Evolutionary conservation across 1,284 basidiomycete species (phyloP).

Genomic region (Farysia itapuensis): DNA sequence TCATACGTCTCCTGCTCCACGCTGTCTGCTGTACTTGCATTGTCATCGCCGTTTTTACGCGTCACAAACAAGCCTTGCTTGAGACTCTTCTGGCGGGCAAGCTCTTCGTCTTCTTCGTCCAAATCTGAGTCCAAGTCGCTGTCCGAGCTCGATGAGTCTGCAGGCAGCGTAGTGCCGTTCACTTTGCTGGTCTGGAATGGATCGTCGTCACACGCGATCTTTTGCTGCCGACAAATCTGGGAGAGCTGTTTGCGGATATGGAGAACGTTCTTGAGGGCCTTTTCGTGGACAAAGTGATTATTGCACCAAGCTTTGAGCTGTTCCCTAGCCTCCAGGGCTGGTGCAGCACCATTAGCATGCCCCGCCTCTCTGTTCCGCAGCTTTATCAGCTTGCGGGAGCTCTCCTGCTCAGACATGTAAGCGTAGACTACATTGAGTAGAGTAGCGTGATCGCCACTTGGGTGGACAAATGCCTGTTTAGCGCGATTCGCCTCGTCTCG

Average conservation of each 20-base stretch:
- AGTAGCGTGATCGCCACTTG: conserved; percentile 54
- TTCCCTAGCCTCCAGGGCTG: conserved; percentile 9
- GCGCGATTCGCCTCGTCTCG: conserved; percentile 61
- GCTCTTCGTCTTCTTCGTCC: conserved; percentile 3
- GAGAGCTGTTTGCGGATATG: conserved; percentile 50
- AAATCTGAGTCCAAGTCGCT: conserved; percentile 1
- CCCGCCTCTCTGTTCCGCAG: conserved; percentile 3
- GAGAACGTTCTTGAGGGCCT: conserved; percentile 45
- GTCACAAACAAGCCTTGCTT: conserved; percentile 17
- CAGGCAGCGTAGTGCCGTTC: background rate
- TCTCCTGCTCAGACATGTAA: conserved; percentile 35
- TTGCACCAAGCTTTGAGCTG: conserved; percentile 62
- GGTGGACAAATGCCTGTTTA: conserved; percentile 37
- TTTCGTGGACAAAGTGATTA: conserved; percentile 48
- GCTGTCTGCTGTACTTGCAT: background rate
- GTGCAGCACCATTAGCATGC: conserved; percentile 5
- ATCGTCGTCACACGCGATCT: conserved; percentile 47
- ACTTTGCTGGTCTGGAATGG: background rate
- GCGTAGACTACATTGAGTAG: conserved; percentile 56
- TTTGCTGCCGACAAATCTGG: conserved; percentile 43
- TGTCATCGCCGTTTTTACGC: conserved; percentile 3
- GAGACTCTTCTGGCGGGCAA: background rate
- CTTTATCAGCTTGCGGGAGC: conserved; percentile 2
- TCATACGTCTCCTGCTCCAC: conserved; percentile 25
- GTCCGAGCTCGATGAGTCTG: background rate